Evolutionary conservation across 805 yeast genomes (phyloP), one percentile per base, ranked within the genome.

Genomic region (Metschnikowia kunwiensis): DNA sequence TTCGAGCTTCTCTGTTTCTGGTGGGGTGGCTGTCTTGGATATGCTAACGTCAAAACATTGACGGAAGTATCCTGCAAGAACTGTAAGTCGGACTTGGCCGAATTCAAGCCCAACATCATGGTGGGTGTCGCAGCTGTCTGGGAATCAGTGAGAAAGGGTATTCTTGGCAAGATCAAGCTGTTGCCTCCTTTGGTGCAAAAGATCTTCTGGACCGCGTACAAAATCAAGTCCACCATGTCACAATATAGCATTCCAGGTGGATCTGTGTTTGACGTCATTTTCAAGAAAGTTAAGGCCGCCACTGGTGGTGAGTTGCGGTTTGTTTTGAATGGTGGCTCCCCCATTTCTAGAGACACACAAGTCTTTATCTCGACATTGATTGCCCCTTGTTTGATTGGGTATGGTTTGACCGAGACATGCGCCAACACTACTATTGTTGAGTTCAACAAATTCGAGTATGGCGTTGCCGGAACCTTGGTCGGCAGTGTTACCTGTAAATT

Each of bases 61-160:
- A 79, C 95, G 14, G 95, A 85, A 46, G 68, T 74, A 2, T 86
- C 95, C 2, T 78, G 85, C 56, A 80, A 76, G 54, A 85, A 93
- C 67, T 88, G 95, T 69, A 67, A 75, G 39, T 91, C 96, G 54
- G 98, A 93, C 61, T 76, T 93, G 70, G 76, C 73, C 38, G 85
- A 83, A 55, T 85, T 88, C 65, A 74, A 79, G 60, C 98, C 98
- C 41, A 85, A 96, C 5, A 65, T 89, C 50, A 85, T 93, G 96
- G 96, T 88, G 47, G 98, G 96, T 63, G 98, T 93, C 39, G 97
- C 97, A 12, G 96, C 97, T 4, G 97, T 93, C 35, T 93, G 96
- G 95, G 98, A 93, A 70, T 74, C 83, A 24, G 86, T 93, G 43
- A 83, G 89, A 63, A 93, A 93, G 71, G 98, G 98, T 41, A 83